phyloP scores from a whole-genome alignment of 495 filamentous ascomycete genomes.

The Penicillium tannophilum region DNA sequence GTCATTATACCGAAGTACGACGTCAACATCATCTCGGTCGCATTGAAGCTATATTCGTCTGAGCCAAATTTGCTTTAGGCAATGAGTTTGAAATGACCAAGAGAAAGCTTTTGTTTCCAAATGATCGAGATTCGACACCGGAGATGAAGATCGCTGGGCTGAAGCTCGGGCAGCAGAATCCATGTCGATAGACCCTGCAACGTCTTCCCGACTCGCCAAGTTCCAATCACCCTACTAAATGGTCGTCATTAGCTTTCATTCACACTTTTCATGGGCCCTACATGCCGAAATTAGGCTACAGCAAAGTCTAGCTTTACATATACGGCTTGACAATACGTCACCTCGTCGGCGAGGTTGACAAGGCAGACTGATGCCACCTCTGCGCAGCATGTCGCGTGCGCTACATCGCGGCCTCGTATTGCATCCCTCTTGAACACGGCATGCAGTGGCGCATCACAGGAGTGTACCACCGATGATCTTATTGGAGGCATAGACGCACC shows the following conservation, averaged over 20 bases:
- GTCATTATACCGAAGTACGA: not conserved
- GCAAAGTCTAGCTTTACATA: not conserved
- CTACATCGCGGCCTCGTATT: not conserved
- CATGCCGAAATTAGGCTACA: not conserved
- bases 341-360: not conserved
- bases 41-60: not conserved
- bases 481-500: constrained; percentile 8
- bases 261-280: not conserved
- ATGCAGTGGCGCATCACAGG: constrained; percentile 2
- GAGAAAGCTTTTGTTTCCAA: not conserved
- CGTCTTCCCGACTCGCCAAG: not conserved
- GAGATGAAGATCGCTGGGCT: not conserved
- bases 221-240: not conserved
- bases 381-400: constrained; percentile 2
- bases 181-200: not conserved
- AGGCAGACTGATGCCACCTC: not conserved
- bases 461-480: not conserved
- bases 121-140: not conserved
- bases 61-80: not conserved
- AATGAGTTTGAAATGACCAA: not conserved
- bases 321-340: too few relatives aligned
- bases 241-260: not conserved
- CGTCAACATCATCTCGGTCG: not conserved
- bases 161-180: not conserved
- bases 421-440: not conserved